Conservation (phyloP, 1,284 basidiomycete genomes). For the Fistulina hepatica region DNA sequence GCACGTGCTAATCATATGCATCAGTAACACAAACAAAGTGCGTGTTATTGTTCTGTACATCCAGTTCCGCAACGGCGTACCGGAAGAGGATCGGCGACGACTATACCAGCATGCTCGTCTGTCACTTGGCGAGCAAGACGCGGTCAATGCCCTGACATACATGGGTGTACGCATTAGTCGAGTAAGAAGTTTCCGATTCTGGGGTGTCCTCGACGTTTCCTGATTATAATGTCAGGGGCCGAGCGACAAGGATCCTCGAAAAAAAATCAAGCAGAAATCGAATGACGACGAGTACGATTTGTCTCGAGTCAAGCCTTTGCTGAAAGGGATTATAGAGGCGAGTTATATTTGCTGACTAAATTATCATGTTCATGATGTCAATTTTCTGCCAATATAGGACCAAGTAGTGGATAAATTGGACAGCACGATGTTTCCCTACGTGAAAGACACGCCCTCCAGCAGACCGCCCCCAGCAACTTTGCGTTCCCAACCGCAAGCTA, state of each 20-base stretch:
- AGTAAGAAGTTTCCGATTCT: conserved; percentile 33
- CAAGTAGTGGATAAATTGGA: conserved; percentile 76
- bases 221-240: conserved; percentile 36
- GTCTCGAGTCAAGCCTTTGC: conserved; percentile 83
- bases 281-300: conserved; percentile 90
- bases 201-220: neutral
- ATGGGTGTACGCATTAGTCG: conserved; percentile 81
- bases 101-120: conserved; percentile 96
- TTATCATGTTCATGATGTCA: conserved; percentile 3
- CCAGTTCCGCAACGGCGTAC: conserved; percentile 91
- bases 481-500: conserved; percentile 40
- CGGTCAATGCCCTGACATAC: conserved; percentile 79
- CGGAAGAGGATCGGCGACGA: conserved; percentile 90
- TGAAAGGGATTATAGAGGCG: conserved; percentile 81
- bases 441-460: conserved; percentile 72
- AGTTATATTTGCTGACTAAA: conserved; percentile 7
- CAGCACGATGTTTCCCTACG: conserved; percentile 75
- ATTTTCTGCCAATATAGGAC: conserved; percentile 42
- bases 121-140: conserved; percentile 84
- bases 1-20: neutral
- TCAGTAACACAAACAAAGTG: conserved; percentile 87
- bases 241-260: conserved; percentile 65
- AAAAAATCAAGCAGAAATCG: conserved; percentile 61
- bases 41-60: conserved; percentile 96
- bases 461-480: conserved; percentile 34